Base-by-base conservation (phyloP, 495 filamentous ascomycete species). In the Podospora pseudocomata region DNA sequence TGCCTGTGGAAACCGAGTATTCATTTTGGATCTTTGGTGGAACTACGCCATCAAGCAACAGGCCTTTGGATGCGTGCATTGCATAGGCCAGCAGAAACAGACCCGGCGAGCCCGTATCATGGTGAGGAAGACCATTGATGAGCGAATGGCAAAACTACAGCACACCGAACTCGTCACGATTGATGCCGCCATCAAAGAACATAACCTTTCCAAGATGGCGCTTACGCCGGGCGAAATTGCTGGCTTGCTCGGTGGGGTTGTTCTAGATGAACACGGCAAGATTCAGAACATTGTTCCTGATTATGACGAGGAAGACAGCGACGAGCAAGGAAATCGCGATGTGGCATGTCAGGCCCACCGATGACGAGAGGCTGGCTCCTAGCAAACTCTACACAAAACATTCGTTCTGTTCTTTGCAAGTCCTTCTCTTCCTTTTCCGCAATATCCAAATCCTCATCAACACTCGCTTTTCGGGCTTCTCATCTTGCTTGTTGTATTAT, bases 401-500 rank as follows among this genome's bases (percentile, higher is more conserved):
- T 49, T 11, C 3, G 30, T 7, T 7, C 9, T 16, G 39, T 3
- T 13, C 2, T 49, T 49, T 49, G 39, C 39, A 49, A 13, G 15
- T 13, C 39, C 13, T 58, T 58, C 66, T 32, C n/a, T 34, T 28
- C 19, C 69, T n/a, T 57, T 65, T 28, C 60, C 69, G 2, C n/a
- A 58, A 20, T 58, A 58, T 27, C 56, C 23, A 58, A 20, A 0
- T 20, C 6, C 7, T 20, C 20, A 20, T 20, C 44, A 44, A 61
- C 30, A 83, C 39, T 49, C 39, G 39, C 30, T 32, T 49, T 49
- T 49, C 13, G 15, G 7, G 3, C 39, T 49, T 49, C 39, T 49
- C 18, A 13, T 49, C 9, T 49, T 49, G 2, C 9, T 49, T 49
- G 2, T 49, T 49, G 39, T 18, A 49, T 49, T 49, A 9, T 3